Evolutionary conservation across 768 basidiomycete species (phyloP).

Genomic region (Suillus alpinus): DNA sequence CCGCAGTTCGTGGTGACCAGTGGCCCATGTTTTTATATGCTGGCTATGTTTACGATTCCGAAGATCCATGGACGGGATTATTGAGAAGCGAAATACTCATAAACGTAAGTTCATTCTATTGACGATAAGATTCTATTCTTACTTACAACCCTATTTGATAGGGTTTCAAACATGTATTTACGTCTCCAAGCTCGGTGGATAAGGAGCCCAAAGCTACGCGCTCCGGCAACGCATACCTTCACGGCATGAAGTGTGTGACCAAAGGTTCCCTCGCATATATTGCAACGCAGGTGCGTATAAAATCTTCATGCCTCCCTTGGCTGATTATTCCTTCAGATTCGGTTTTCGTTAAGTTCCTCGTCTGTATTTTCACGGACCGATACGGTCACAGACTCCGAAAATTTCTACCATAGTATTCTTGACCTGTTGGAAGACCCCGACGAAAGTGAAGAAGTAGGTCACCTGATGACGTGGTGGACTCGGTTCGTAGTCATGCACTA

Average conservation of each 20-base stretch:
- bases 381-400: conserved; percentile 21
- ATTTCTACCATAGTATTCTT: too few relatives aligned
- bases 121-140: too few relatives aligned
- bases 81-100: conserved; percentile 20
- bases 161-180: conserved; percentile 30
- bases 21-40: too few relatives aligned
- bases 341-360: conserved; percentile 17
- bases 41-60: too few relatives aligned
- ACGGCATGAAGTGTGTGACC: conserved; percentile 15
- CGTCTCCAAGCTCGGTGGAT: conserved; percentile 28
- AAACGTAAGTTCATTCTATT: conserved; percentile 3
- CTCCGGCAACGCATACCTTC: conserved; percentile 19
- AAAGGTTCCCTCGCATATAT: conserved; percentile 19
- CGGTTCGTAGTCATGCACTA: conserved; percentile 4
- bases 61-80: conserved; percentile 27
- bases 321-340: too few relatives aligned
- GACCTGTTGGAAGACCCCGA: conserved; percentile 19
- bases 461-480: conserved; percentile 19
- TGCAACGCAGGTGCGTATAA: conserved; percentile 17
- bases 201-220: conserved; percentile 25
- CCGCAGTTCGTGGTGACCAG: too few relatives aligned
- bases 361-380: conserved; percentile 18
- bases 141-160: conserved; percentile 5
- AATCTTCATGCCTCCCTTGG: too few relatives aligned
- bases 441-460: conserved; percentile 14